Percentiles rank a stretch among this genome's conserved stretches.
Evolutionary conservation across 805 yeast genomes (phyloP).

Genomic region (Groenewaldozyma tartarivorans): DNA sequence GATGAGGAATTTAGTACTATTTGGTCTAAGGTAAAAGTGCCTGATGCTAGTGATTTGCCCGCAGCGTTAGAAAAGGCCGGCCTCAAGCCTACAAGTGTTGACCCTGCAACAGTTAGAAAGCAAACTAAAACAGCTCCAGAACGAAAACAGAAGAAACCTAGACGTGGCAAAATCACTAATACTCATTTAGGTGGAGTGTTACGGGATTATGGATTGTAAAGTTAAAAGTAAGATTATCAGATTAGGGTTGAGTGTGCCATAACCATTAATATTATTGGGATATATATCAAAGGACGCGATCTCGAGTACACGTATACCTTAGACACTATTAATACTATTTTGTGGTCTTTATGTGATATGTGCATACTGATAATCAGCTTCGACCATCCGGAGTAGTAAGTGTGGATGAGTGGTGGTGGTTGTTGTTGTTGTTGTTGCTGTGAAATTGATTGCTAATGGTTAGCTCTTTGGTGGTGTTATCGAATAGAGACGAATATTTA

Average conservation of each 20-base stretch:
- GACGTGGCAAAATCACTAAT: conserved; percentile 90
- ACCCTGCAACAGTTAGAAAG: conserved; percentile 83
- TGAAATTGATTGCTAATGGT: background rate
- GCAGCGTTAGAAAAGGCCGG: conserved; percentile 69
- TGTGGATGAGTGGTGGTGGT: conserved; percentile 13
- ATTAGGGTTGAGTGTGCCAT: too few species aligned
- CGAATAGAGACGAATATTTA: conserved; percentile 84
- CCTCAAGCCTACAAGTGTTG: conserved; percentile 96
- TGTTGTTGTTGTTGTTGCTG: background rate
- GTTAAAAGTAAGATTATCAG: too few species aligned
- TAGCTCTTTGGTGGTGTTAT: conserved; percentile 58
- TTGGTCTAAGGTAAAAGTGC: conserved; percentile 76
- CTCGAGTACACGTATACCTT: too few species aligned
- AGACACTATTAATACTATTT: too few species aligned
- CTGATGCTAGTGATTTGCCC: conserved; percentile 74
- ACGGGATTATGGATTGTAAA: conserved; percentile 54
- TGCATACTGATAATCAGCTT: conserved; percentile 68
- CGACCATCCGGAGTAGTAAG: conserved; percentile 54
- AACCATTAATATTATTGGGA: too few species aligned
- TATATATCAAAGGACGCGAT: too few species aligned
- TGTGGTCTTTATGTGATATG: conserved; percentile 37
- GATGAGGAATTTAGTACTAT: conserved; percentile 73
- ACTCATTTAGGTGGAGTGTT: conserved; percentile 94
- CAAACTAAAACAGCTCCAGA: conserved; percentile 42
- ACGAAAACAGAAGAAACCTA: conserved; percentile 80